Evolutionary conservation across 208 protist species (phyloP).

Genomic region (Trypanosoma vivax): DNA sequence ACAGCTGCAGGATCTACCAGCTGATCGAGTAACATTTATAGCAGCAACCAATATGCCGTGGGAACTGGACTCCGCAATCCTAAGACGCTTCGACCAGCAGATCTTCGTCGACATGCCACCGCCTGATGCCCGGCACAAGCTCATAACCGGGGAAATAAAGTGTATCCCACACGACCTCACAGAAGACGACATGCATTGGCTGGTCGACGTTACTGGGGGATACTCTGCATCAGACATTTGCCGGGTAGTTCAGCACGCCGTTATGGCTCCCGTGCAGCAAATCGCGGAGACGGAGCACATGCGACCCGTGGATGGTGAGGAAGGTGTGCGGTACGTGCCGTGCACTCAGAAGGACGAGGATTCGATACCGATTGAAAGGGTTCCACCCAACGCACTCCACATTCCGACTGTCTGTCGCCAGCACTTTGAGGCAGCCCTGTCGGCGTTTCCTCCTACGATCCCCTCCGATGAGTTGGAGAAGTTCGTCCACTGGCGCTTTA

Average conservation of each 20-base stretch:
- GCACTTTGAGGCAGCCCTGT: conserved; percentile 39
- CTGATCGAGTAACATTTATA: conserved; percentile 57
- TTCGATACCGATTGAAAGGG: conserved; percentile 12
- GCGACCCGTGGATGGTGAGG: not conserved
- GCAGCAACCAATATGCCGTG: conserved; percentile 91
- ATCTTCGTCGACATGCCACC: conserved; percentile 82
- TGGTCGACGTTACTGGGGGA: conserved; percentile 47
- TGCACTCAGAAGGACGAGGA: conserved; percentile 23
- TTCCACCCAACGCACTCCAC: conserved; percentile 15
- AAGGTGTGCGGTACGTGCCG: conserved; percentile 15
- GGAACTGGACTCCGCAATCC: conserved; percentile 85
- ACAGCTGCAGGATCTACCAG: conserved; percentile 69
- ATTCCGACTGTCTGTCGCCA: conserved; percentile 28
- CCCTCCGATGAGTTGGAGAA: conserved; percentile 33
- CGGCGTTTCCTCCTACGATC: conserved; percentile 38
- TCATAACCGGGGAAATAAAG: conserved; percentile 30
- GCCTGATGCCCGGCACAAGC: conserved; percentile 15
- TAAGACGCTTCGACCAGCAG: conserved; percentile 83
- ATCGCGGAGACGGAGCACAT: conserved; percentile 53
- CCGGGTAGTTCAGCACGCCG: conserved; percentile 83
- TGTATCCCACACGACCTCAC: conserved; percentile 33
- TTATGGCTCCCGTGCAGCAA: conserved; percentile 89
- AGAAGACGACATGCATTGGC: conserved; percentile 24
- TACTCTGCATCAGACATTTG: conserved; percentile 92
- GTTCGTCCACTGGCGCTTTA: conserved; percentile 39